phyloP scores from a whole-genome alignment of 352 stramenopile species.

The Pythium chondricola region DNA sequence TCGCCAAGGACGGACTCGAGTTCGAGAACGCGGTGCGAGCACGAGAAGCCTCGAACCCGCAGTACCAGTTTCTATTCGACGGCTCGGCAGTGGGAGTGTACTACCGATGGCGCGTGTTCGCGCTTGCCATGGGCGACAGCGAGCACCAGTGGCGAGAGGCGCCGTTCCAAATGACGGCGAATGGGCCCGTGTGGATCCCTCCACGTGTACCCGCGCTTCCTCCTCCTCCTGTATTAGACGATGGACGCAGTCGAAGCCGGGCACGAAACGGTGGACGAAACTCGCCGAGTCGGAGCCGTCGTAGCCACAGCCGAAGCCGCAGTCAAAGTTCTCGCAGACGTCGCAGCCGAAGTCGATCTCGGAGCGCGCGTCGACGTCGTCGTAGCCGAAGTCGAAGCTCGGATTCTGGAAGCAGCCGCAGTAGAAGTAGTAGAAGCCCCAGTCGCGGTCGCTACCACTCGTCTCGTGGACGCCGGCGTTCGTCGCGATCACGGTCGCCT shows the following conservation, averaged over 20 bases:
- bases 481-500: constrained; percentile 14
- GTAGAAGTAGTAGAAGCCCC: too few species aligned
- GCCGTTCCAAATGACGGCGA: constrained; percentile 56
- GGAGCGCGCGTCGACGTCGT: constrained; percentile 20
- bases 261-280: neutral
- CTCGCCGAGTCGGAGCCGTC: neutral
- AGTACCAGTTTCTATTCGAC: constrained; percentile 55
- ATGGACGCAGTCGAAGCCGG: constrained; percentile 30
- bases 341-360: constrained; percentile 15
- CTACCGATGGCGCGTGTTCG: constrained; percentile 71
- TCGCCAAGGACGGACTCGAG: constrained; percentile 52
- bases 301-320: constrained; percentile 6
- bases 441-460: neutral
- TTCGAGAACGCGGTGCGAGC: constrained; percentile 59
- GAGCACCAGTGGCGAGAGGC: constrained; percentile 34
- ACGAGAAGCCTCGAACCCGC: constrained; percentile 36
- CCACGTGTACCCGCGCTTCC: constrained; percentile 27
- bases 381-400: neutral
- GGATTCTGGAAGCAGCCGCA: neutral
- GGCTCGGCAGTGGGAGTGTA: constrained; percentile 36
- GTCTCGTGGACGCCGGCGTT: neutral
- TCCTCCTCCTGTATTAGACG: too few species aligned
- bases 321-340: neutral
- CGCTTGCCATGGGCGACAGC: constrained; percentile 63
- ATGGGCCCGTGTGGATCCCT: constrained; percentile 57